Evolutionary conservation across 768 basidiomycete genomes (phyloP).

Genomic region (Boletus edulis): DNA sequence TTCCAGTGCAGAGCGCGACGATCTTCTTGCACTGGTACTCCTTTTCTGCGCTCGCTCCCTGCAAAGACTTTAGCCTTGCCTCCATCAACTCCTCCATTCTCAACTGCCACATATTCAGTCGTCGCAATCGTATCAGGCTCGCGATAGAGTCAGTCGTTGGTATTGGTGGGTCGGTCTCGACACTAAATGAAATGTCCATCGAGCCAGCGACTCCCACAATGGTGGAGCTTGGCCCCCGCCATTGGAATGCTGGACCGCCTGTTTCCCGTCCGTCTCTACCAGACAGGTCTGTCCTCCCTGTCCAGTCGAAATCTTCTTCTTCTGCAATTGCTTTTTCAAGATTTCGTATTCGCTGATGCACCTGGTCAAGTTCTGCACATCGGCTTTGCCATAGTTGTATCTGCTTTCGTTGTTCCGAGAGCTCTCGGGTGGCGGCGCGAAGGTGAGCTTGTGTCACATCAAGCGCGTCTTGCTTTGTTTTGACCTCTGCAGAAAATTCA

Average conservation of each 20-base stretch:
- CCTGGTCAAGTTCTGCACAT: conserved; percentile 77
- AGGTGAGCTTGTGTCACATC: conserved; percentile 86
- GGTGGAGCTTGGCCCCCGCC: conserved; percentile 64
- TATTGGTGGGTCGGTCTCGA: conserved; percentile 72
- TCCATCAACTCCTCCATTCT: conserved; percentile 75
- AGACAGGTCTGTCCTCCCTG: conserved; percentile 60
- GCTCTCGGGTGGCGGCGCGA: conserved; percentile 83
- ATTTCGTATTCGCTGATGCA: conserved; percentile 79
- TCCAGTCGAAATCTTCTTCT: conserved; percentile 88
- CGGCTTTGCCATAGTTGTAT: conserved; percentile 72
- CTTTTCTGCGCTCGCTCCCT: conserved; percentile 83
- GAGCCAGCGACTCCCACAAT: conserved; percentile 63
- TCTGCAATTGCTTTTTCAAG: conserved; percentile 74
- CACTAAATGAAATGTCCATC: conserved; percentile 58
- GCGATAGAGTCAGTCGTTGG: conserved; percentile 57
- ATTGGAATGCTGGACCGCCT: conserved; percentile 59
- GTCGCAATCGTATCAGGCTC: conserved; percentile 66
- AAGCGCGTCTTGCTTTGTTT: conserved; percentile 82
- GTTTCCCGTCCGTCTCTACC: conserved; percentile 37
- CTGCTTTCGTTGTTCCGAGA: conserved; percentile 87
- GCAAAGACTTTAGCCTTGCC: conserved; percentile 62
- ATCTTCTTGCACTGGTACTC: conserved; percentile 92
- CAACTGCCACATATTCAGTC: conserved; percentile 82
- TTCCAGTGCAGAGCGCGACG: conserved; percentile 83
- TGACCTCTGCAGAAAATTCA: conserved; percentile 83